A percentile compares a stretch with the other conserved stretches of the same genome.
Conservation (phyloP, 129 eudicot genomes). For the Flaveria trinervia region DNA sequence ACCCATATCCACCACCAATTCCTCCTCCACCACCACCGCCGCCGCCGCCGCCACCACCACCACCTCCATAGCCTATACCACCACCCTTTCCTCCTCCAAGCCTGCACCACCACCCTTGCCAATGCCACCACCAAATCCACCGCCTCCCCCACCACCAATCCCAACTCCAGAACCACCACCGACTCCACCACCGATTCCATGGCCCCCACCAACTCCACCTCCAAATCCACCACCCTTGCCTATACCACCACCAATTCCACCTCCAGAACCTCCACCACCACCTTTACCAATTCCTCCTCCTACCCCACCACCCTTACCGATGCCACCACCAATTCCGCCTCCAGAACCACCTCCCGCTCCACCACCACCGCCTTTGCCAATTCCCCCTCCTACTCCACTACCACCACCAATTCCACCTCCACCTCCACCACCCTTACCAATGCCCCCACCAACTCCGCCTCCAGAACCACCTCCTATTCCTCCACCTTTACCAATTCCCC, state of each 20-base stretch:
- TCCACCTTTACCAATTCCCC: not conserved
- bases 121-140: not conserved
- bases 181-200: not conserved
- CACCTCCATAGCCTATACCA: not conserved
- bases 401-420: not conserved
- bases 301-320: not conserved
- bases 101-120: not conserved
- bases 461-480: not conserved
- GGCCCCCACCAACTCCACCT: not conserved
- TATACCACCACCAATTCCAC: not conserved
- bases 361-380: no score
- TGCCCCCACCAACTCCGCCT: not conserved
- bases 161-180: not conserved
- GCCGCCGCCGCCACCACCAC: not conserved
- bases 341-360: no score
- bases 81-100: not conserved
- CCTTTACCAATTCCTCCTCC: not conserved
- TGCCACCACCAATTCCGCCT: no score
- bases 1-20: not conserved
- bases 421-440: not conserved
- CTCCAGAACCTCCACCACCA: not conserved
- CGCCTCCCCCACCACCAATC: not conserved
- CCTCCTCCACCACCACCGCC: not conserved
- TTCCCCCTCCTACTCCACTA: no score
- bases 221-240: not conserved